These are phyloP conservation scores for Pseudogymnoascus sp. DNA, from an alignment of 2,329 filamentous ascomycete species.

Conservation along the genomic window DNA sequence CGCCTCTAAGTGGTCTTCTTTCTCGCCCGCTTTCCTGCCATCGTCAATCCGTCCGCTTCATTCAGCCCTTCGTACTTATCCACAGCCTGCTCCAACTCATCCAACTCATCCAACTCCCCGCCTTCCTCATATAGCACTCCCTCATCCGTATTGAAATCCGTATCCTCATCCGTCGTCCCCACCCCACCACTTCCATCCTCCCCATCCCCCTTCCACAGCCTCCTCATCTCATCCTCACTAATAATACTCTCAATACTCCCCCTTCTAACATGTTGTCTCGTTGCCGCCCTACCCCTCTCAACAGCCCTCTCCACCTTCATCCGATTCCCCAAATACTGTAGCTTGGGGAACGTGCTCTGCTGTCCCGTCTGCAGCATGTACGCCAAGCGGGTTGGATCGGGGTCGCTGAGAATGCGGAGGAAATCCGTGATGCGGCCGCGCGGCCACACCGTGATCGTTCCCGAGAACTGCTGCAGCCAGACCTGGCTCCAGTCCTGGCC, in stretches of 20 bases:
- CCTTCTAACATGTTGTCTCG: conserved; percentile 38
- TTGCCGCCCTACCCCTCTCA: conserved; percentile 49
- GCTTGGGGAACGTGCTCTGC: conserved; percentile 80
- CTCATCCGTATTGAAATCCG: neutral
- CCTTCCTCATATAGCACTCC: neutral
- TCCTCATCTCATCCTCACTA: conserved; percentile 50
- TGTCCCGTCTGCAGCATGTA: conserved; percentile 87
- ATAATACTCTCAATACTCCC: conserved; percentile 52
- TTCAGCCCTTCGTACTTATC: neutral
- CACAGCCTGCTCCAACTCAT: neutral
- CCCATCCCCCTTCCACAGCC: neutral
- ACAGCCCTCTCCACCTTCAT: conserved; percentile 70
- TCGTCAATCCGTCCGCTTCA: neutral
- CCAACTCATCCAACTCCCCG: neutral
- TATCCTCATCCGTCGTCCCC: conserved; percentile 7
- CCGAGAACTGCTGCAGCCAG: conserved; percentile 90
- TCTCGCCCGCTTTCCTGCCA: neutral
- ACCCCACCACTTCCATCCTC: neutral
- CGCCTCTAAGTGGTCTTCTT: neutral
- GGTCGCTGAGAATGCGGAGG: conserved; percentile 77
- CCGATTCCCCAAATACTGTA: conserved; percentile 84
- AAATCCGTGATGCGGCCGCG: conserved; percentile 74
- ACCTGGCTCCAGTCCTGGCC: conserved; percentile 96
- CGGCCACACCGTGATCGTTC: conserved; percentile 95
- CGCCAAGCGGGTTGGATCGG: conserved; percentile 63